Conservation (phyloP, 352 stramenopile species). For the Pythium aristosporum region DNA sequence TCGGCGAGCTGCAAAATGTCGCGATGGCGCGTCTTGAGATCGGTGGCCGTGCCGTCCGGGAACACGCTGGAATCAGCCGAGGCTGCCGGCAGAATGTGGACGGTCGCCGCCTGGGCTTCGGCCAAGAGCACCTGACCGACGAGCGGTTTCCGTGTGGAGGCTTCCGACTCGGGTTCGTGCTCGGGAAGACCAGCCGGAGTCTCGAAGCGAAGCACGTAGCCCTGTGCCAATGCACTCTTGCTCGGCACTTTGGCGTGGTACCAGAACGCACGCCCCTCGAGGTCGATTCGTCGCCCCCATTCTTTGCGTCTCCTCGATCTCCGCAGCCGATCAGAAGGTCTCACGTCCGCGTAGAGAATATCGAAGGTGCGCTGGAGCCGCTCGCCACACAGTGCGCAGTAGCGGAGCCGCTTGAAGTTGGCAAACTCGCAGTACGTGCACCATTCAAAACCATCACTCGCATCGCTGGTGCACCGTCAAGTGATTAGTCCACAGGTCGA, state of each 20-base stretch:
- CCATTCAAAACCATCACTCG: slow-evolving; percentile 28
- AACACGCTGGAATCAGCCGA: slow-evolving; percentile 19
- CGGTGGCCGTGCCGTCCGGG: slow-evolving; percentile 4
- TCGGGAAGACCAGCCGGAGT: not conserved
- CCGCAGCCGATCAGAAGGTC: slow-evolving; percentile 7
- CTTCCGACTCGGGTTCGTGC: not conserved
- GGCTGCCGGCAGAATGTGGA: slow-evolving; percentile 2
- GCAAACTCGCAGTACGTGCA: slow-evolving; percentile 44
- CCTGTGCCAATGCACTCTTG: slow-evolving; percentile 1
- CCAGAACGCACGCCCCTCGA: slow-evolving; percentile 25
- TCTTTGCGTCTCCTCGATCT: slow-evolving; percentile 25
- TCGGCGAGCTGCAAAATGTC: slow-evolving; percentile 33
- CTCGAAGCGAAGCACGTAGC: slow-evolving; percentile 17
- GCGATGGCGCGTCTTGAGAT: slow-evolving; percentile 12
- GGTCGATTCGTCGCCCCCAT: slow-evolving; percentile 30
- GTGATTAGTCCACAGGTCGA: not conserved
- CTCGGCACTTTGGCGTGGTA: slow-evolving; percentile 25
- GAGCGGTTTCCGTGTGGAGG: not conserved
- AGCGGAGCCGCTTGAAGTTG: slow-evolving; percentile 42
- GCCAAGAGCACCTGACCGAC: slow-evolving; percentile 1
- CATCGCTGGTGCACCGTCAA: slow-evolving; percentile 33
- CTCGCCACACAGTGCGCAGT: slow-evolving; percentile 44
- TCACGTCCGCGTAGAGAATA: slow-evolving; percentile 18
- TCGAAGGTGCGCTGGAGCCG: slow-evolving; percentile 25
- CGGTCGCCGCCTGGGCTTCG: not conserved